phyloP scores from a whole-genome alignment of 1,284 basidiomycete species.

The Meripilus lineatus region DNA sequence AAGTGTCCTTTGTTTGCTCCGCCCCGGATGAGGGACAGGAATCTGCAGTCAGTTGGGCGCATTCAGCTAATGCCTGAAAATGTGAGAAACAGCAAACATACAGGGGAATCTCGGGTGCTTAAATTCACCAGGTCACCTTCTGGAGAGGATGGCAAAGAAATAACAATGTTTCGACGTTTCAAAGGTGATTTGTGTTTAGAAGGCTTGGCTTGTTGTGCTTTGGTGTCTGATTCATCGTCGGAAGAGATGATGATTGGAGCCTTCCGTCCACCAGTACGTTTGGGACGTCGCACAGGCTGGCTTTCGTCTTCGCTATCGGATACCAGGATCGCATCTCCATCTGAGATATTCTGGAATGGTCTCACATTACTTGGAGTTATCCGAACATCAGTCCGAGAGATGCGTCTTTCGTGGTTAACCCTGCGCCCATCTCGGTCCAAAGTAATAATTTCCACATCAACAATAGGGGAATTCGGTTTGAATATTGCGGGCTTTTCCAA shows the following conservation, averaged over 20 bases:
- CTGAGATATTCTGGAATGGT: background rate
- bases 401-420: constrained; percentile 46
- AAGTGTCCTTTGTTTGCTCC: constrained; percentile 46
- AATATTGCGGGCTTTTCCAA: constrained; percentile 27
- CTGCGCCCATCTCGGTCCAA: constrained; percentile 53
- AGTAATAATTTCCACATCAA: constrained; percentile 63
- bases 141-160: constrained; percentile 7
- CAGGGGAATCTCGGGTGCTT: background rate
- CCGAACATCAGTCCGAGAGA: constrained; percentile 27
- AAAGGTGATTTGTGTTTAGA: constrained; percentile 5
- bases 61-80: constrained; percentile 22
- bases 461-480: constrained; percentile 36
- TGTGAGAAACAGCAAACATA: too few species aligned
- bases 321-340: constrained; percentile 3
- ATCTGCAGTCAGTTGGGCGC: constrained; percentile 7
- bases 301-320: constrained; percentile 22
- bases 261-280: constrained; percentile 17
- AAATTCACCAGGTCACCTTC: background rate
- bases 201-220: constrained; percentile 10
- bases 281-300: constrained; percentile 16
- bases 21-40: constrained; percentile 8
- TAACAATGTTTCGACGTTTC: constrained; percentile 7
- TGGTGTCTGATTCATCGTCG: constrained; percentile 37
- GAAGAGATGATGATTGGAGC: constrained; percentile 32
- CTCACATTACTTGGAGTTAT: constrained; percentile 16